These are phyloP conservation scores for Marchantia paleacea DNA, from an alignment of 225 moss, liverwort and hornwort species.

Conservation along the genomic window DNA sequence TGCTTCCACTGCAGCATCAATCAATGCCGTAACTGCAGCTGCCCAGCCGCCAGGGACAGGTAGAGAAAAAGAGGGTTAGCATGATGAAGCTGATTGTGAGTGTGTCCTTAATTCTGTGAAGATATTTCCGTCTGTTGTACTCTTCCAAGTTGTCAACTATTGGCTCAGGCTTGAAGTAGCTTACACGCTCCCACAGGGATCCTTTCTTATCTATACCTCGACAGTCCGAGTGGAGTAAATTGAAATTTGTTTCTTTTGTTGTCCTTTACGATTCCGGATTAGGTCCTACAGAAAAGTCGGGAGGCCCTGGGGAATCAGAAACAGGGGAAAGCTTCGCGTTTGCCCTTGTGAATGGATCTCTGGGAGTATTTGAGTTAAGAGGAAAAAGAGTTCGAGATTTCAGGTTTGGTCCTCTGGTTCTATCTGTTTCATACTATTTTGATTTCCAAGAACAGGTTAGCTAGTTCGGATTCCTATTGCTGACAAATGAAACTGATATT, in stretches of 20 bases:
- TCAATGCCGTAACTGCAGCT: constrained; percentile 34
- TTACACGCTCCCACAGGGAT: not conserved
- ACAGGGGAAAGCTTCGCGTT: constrained; percentile 95
- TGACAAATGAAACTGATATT: not conserved
- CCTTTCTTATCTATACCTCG: not conserved
- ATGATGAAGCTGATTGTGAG: not conserved
- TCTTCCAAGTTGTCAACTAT: not conserved
- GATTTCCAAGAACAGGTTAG: not conserved
- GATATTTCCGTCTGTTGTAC: not conserved
- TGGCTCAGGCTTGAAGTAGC: not conserved
- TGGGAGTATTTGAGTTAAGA: constrained; percentile 93
- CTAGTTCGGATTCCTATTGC: not conserved
- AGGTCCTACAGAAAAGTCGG: constrained; percentile 29
- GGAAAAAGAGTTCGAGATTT: constrained; percentile 94
- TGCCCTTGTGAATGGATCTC: constrained; percentile 93
- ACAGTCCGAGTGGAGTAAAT: constrained; percentile 6
- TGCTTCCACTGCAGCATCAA: constrained; percentile 84
- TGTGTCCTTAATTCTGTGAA: no score
- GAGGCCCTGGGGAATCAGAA: constrained; percentile 56
- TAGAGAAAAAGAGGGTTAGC: constrained; percentile 13
- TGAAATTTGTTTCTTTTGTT: not conserved
- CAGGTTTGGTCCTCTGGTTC: constrained; percentile 46
- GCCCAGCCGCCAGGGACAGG: constrained; percentile 30
- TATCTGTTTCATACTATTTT: not conserved
- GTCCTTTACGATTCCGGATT: constrained; percentile 20